These are phyloP conservation scores for Mycena galopus DNA, from an alignment of 768 basidiomycete genomes.

Conservation along the genomic window DNA sequence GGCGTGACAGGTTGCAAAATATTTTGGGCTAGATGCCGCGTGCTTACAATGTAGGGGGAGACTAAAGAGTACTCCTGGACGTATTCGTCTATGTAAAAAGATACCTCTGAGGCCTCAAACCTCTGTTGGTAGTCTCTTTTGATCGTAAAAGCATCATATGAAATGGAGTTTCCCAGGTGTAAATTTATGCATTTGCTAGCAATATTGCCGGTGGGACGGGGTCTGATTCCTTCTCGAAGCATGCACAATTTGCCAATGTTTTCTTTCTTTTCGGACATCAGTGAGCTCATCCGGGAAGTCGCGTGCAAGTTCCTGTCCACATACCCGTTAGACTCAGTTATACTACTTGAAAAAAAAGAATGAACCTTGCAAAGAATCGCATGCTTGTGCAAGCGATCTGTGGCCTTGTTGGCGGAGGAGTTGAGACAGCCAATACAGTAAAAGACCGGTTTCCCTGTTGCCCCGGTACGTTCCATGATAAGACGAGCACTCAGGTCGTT, in stretches of 20 bases:
- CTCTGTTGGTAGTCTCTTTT: too few relatives aligned
- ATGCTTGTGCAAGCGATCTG: slow-evolving; percentile 7
- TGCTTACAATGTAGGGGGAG: too few relatives aligned
- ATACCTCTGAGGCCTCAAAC: too few relatives aligned
- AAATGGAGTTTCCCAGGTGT: too few relatives aligned
- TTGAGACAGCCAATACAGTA: slow-evolving; percentile 4
- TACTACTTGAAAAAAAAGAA: neutral
- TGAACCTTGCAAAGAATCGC: neutral
- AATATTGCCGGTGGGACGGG: too few relatives aligned
- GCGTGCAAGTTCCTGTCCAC: neutral
- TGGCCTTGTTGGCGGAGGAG: neutral
- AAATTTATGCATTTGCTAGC: too few relatives aligned
- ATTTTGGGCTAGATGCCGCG: too few relatives aligned
- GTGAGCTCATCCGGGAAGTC: slow-evolving; percentile 2
- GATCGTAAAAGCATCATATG: too few relatives aligned
- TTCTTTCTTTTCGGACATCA: neutral
- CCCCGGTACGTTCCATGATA: neutral
- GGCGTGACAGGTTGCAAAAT: too few relatives aligned
- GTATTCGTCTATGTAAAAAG: too few relatives aligned
- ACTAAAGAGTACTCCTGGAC: too few relatives aligned
- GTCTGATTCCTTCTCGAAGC: neutral
- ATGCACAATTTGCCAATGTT: too few relatives aligned
- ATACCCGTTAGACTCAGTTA: neutral
- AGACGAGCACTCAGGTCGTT: neutral
- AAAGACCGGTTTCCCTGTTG: neutral